Conservation (phyloP, 1,139 yeast species). For the Yamadazyma dushanensis region DNA sequence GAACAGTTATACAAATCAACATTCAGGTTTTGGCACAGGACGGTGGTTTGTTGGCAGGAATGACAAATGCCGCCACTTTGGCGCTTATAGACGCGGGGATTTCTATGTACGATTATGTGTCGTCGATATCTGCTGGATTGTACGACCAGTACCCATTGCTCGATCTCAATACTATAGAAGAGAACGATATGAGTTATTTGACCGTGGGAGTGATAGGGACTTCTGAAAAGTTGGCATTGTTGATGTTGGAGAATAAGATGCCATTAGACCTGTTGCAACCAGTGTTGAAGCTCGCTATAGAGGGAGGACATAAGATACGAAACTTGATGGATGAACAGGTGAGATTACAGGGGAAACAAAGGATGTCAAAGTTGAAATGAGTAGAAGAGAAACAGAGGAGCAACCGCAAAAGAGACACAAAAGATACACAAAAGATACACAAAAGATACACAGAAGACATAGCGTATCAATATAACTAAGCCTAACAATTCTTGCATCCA, state of each 20-base stretch:
- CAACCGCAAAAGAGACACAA: too few species aligned
- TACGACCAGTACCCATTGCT: slow-evolving; percentile 74
- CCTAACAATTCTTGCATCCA: too few species aligned
- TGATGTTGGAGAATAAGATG: slow-evolving; percentile 79
- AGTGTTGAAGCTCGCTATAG: slow-evolving; percentile 79
- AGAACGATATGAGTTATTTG: slow-evolving; percentile 73
- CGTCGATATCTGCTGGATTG: slow-evolving; percentile 78
- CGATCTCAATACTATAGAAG: slow-evolving; percentile 83
- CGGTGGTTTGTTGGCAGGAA: slow-evolving; percentile 80
- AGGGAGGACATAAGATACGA: slow-evolving; percentile 83
- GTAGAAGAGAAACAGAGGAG: too few species aligned
- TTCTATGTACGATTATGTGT: slow-evolving; percentile 88
- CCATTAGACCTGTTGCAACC: slow-evolving; percentile 80
- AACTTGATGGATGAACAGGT: slow-evolving; percentile 86
- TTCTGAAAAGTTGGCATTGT: slow-evolving; percentile 71
- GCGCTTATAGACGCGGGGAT: slow-evolving; percentile 95
- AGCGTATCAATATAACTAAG: too few species aligned
- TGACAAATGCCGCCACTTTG: slow-evolving; percentile 84
- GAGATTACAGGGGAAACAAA: slow-evolving; percentile 60
- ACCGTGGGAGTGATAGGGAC: slow-evolving; percentile 86
- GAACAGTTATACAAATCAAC: slow-evolving; percentile 74
- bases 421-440: neutral
- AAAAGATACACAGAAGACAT: too few species aligned
- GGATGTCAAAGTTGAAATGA: slow-evolving; percentile 5
- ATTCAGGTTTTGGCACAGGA: slow-evolving; percentile 85